Base-by-base conservation (phyloP, 1,284 basidiomycete genomes). In the Ganoderma boninense region DNA sequence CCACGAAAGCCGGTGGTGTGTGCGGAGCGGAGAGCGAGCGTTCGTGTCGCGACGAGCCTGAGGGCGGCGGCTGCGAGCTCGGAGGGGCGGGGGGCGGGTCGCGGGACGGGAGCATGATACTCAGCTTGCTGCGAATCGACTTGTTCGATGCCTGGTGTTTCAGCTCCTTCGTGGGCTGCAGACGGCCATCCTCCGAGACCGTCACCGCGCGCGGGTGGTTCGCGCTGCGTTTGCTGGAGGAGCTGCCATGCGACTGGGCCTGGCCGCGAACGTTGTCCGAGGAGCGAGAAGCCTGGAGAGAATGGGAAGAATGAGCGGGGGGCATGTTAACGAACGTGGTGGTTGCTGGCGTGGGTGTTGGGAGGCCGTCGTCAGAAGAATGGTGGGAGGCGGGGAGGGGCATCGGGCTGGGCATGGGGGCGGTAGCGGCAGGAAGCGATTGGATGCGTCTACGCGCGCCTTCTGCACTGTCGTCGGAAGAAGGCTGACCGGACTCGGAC, bases 1-100 rank as follows among this genome's bases (percentile, higher is more conserved):
- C 88, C 59, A 87, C 82, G 62, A 90, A 82, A 40, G 65, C 38
- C 63, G 71, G 65, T 61, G 77, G 73, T 46, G 72, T 71, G 61
- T 71, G 76, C 64, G 70, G 82, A 69, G 68, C 80, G 73, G 71
- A 75, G 1, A 71, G 64, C 20, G 77, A 63, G 61, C 77, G 77
- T 38, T 79, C 74, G 57, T 77, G 76, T 29, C 71, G 71, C 32
- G 43, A 26, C 29, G 44, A 32, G 29, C 29, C 29, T 32, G 29
- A 44, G 6, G 69, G 56, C n/a, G 72, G 70, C 35, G 70, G 42
- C 62, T 70, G 69, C 29, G 74, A 38, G 38, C 69, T 40, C n/a
- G 65, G 60, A 11, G 57, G 44, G 46, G 38, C 38, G 38, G 62
- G 52, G 29, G 68, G 49, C 4, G 62, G 63, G 38, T 75, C 68